These are phyloP conservation scores for Cordyceps cateniannulata DNA, from an alignment of 2,329 filamentous ascomycete genomes.

Conservation along the genomic window DNA sequence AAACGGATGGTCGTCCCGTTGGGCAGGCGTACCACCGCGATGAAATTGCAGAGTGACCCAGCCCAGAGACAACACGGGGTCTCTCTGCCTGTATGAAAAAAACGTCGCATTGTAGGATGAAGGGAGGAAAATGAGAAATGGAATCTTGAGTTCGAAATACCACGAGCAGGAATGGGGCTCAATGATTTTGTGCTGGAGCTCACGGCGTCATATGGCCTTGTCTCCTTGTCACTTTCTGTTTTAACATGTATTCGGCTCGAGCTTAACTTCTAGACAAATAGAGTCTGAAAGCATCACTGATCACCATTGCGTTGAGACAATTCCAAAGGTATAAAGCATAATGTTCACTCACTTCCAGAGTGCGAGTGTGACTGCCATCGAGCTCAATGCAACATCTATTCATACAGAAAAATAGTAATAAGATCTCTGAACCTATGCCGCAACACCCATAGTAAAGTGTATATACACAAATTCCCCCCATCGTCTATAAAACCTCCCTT, in stretches of 20 bases:
- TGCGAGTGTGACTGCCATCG: background rate
- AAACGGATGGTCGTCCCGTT: background rate
- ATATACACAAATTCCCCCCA: background rate
- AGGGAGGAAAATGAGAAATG: slow-evolving; percentile 9
- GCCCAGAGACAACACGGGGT: background rate
- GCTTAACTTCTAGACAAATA: background rate
- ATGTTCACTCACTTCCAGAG: background rate
- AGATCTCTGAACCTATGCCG: background rate
- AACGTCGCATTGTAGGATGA: slow-evolving; percentile 4
- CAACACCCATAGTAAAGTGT: background rate
- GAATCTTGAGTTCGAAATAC: slow-evolving; percentile 7
- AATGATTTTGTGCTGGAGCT: background rate
- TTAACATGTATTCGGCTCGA: slow-evolving; percentile 3
- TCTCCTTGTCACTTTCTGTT: slow-evolving; percentile 4
- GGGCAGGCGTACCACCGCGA: background rate
- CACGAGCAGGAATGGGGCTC: slow-evolving; percentile 8
- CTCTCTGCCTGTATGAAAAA: slow-evolving; percentile 10
- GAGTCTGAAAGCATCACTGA: background rate
- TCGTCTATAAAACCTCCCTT: background rate
- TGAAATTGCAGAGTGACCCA: background rate
- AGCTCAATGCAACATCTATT: background rate
- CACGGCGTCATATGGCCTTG: background rate
- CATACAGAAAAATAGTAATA: background rate
- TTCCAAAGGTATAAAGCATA: background rate
- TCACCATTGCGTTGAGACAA: background rate